Conservation (phyloP, 2,329 filamentous ascomycete genomes). For the Cladorrhinum sp. region DNA sequence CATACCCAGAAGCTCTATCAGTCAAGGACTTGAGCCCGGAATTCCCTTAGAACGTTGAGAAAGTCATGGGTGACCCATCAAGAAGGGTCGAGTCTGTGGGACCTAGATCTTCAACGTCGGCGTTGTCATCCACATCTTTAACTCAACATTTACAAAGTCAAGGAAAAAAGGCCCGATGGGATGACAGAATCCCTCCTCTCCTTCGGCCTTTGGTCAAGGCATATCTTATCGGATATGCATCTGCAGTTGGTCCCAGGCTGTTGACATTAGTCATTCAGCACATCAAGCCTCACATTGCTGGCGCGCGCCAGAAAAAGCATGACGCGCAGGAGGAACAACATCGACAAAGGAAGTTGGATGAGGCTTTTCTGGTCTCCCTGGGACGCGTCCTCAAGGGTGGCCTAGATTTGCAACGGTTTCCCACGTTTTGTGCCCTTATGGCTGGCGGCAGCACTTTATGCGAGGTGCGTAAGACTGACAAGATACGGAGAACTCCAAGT, state of each 20-base stretch:
- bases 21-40: too few species aligned
- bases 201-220: constrained; percentile 57
- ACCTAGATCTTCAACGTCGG: too few species aligned
- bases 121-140: not conserved
- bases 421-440: constrained; percentile 59
- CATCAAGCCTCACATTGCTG: constrained; percentile 43
- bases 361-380: constrained; percentile 35
- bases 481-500: not conserved
- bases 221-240: constrained; percentile 60
- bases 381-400: constrained; percentile 47
- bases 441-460: constrained; percentile 60
- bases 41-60: too few species aligned
- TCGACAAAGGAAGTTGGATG: constrained; percentile 13
- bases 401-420: constrained; percentile 55
- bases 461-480: constrained; percentile 43
- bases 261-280: constrained; percentile 53
- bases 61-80: not conserved
- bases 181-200: constrained; percentile 42
- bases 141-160: not conserved
- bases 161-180: constrained; percentile 16
- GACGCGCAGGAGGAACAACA: constrained; percentile 9
- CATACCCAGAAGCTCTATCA: not conserved
- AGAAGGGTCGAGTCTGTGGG: too few species aligned
- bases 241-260: constrained; percentile 54
- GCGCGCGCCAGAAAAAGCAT: constrained; percentile 32